Base-by-base conservation (phyloP, 1,284 basidiomycete species). In the Grifola frondosa region DNA sequence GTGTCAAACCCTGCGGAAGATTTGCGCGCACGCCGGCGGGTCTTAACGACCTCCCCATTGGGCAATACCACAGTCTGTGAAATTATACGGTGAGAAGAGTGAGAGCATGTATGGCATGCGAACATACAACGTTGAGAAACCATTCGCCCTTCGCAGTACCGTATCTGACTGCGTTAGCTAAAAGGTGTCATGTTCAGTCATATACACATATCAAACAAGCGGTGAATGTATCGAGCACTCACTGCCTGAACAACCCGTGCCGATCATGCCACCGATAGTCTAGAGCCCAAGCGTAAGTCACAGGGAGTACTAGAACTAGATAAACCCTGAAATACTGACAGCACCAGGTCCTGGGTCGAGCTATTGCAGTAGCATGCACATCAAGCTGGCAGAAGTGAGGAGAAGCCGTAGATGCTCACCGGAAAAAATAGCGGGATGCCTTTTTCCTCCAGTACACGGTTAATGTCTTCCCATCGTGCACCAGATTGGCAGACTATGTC, bases 401-500 rank as follows among this genome's bases (percentile, higher is more conserved):
- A 23, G 20, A 34, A 28, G 8, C 17, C 12, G 26, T 15, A 12
- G n/a, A 24, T 24, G 54, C 74, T 56, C 57, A 84, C 84, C 11
- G 84, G 84, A 54, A 87, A 87, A 62, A 86, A 87, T 7, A 86
- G 61, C 1, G 81, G 77, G 41, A 84, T 81, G 2, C 74, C 84
- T 56, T 81, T 75, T 19, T 83, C 78, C 49, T 78, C 80, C 16
- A 97, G 73, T 8, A 78, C 71, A 16, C 72, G 70, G 58, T 97
- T 98, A 44, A 98, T 79, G 42, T 89, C 88, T 60, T 95, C 91
- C 91, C 93, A 97, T 26, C 81, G 77, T 23, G 86, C 77, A 6
- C 93, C 94, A 28, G 91, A 71, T 65, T 93, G 90, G 45, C 86
- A 88, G 9, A 80, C 72, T 29, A 90, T 71, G 60, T 94, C 91